Conservation (phyloP, 75 land plant species). For the Pseudotsuga menziesii region DNA sequence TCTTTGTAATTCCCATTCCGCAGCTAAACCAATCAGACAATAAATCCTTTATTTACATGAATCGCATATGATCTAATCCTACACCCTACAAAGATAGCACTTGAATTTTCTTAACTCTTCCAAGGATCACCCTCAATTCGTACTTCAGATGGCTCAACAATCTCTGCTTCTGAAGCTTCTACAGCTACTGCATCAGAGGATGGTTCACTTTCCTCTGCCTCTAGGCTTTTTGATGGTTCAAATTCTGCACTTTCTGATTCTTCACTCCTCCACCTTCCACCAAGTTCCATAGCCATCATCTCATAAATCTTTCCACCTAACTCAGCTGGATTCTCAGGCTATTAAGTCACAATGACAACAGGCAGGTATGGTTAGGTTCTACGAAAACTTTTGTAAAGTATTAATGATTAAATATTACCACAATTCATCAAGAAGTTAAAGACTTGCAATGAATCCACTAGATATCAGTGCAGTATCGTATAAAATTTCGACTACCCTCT, state of each 20-base stretch:
- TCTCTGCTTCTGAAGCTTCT: slow-evolving; percentile 39
- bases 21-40: neutral
- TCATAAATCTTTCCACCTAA: slow-evolving; percentile 86
- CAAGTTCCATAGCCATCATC: slow-evolving; percentile 90
- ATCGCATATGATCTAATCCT: neutral
- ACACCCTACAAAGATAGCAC: neutral
- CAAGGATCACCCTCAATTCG: slow-evolving; percentile 86
- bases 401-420: neutral
- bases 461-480: slow-evolving; percentile 93
- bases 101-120: slow-evolving; percentile 28
- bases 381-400: neutral
- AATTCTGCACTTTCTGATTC: slow-evolving; percentile 11
- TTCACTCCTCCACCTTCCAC: slow-evolving; percentile 51
- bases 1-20: neutral
- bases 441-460: slow-evolving; percentile 89
- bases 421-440: neutral
- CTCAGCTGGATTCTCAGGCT: slow-evolving; percentile 98
- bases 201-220: slow-evolving; percentile 13
- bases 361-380: neutral
- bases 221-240: neutral
- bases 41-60: neutral
- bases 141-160: slow-evolving; percentile 91
- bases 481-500: slow-evolving; percentile 69
- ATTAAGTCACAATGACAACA: slow-evolving; percentile 15
- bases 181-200: slow-evolving; percentile 2